Conservation (phyloP, 768 basidiomycete genomes). For the Tylopilus cervinicoccineus region DNA sequence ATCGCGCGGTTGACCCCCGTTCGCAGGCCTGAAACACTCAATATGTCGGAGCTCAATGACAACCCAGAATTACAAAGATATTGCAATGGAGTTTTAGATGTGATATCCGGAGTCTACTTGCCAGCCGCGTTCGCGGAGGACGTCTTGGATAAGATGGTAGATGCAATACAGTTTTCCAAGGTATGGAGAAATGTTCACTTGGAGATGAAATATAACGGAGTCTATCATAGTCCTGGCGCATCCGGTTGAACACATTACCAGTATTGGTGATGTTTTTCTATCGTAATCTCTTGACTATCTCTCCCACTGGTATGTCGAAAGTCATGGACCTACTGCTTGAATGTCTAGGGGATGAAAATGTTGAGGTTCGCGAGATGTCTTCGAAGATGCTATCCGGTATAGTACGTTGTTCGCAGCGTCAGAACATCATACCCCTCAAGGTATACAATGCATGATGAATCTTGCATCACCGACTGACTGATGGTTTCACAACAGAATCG, state of each 20-base stretch:
- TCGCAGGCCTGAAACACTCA: constrained; percentile 77
- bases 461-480: background rate
- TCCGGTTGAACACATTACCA: constrained; percentile 84
- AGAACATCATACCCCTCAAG: constrained; percentile 81
- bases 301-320: constrained; percentile 58
- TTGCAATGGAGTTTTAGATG: constrained; percentile 74
- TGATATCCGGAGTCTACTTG: constrained; percentile 78
- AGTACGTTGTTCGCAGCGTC: constrained; percentile 85
- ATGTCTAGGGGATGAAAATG: constrained; percentile 85
- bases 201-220: constrained; percentile 10
- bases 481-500: constrained; percentile 52
- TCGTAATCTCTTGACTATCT: constrained; percentile 76
- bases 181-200: constrained; percentile 35
- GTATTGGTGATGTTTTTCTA: constrained; percentile 89
- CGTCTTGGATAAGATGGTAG: constrained; percentile 58
- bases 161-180: constrained; percentile 72
- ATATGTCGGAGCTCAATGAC: constrained; percentile 89
- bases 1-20: constrained; percentile 4
- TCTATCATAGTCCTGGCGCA: constrained; percentile 76
- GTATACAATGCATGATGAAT: constrained; percentile 34
- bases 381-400: constrained; percentile 83
- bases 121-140: constrained; percentile 60
- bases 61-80: constrained; percentile 77
- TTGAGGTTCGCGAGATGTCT: constrained; percentile 91
- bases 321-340: constrained; percentile 82